Percentiles rank a stretch among this genome's conserved stretches.
Evolutionary conservation across 306 rosid species (phyloP).

Genomic region (Gastrolobium bilobum): DNA sequence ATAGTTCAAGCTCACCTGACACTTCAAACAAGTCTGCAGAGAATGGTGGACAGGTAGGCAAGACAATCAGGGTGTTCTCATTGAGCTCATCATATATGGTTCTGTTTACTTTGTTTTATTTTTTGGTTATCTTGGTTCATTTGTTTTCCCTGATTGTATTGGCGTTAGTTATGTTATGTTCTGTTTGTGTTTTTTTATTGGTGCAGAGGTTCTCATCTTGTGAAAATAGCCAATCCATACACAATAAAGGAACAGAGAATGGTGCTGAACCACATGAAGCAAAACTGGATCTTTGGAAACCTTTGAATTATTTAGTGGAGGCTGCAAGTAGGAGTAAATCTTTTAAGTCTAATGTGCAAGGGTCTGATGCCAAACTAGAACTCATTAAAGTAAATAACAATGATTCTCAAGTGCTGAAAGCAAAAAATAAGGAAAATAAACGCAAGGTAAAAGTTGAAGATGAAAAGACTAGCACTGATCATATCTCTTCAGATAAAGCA

Average conservation of each 20-base stretch:
- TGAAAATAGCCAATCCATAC: conserved; percentile 55
- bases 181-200: conserved; percentile 33
- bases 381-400: conserved; percentile 37
- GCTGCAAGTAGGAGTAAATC: conserved; percentile 79
- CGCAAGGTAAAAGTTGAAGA: conserved; percentile 64
- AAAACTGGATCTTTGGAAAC: conserved; percentile 73
- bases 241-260: conserved; percentile 59
- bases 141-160: conserved; percentile 39
- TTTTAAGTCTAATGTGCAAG: conserved; percentile 69
- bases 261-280: conserved; percentile 65
- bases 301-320: conserved; percentile 78
- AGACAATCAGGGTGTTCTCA: conserved; percentile 22
- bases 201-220: conserved; percentile 66
- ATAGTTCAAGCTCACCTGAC: conserved; percentile 26
- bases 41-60: conserved; percentile 62
- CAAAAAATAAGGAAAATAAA: conserved; percentile 63
- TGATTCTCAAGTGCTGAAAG: conserved; percentile 56
- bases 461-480: conserved; percentile 56
- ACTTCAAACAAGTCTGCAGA: conserved; percentile 51
- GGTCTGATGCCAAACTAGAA: conserved; percentile 59
- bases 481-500: conserved; percentile 45
- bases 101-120: conserved; percentile 17
- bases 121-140: background rate
- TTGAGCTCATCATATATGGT: background rate
- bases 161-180: conserved; percentile 9